These are phyloP conservation scores for Cucumis melo DNA, from an alignment of 306 rosid genomes.

Conservation along the genomic window DNA sequence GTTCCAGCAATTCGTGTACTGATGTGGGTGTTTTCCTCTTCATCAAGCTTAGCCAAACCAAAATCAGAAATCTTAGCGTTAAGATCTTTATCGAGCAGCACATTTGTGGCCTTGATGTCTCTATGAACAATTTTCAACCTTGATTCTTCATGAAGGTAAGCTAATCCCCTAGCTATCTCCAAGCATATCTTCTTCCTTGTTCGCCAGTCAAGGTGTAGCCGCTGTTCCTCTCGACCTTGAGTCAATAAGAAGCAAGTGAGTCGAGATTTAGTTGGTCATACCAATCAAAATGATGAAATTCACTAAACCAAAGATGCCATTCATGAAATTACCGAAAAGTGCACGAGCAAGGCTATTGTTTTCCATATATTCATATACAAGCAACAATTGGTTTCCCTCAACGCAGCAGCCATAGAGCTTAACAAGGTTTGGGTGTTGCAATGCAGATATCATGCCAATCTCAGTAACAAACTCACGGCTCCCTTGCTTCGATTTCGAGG, in stretches of 20 bases:
- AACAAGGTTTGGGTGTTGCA: constrained; percentile 93
- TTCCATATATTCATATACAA: constrained; percentile 84
- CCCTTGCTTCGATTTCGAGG: constrained; percentile 89
- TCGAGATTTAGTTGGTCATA: neutral
- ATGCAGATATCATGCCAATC: constrained; percentile 95
- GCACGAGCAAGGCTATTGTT: constrained; percentile 96
- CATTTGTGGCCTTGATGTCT: constrained; percentile 86
- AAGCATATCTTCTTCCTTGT: constrained; percentile 53
- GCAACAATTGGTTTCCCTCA: constrained; percentile 80
- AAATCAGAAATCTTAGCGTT: constrained; percentile 88
- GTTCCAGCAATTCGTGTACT: constrained; percentile 88
- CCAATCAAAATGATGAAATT: neutral
- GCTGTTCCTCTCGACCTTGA: constrained; percentile 38
- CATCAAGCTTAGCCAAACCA: constrained; percentile 91
- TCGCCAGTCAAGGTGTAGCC: constrained; percentile 56
- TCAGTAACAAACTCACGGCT: constrained; percentile 81
- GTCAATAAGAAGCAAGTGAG: neutral
- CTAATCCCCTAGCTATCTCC: constrained; percentile 72
- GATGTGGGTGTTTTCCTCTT: constrained; percentile 75
- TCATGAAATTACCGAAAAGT: constrained; percentile 48
- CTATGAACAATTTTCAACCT: constrained; percentile 83
- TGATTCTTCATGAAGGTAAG: constrained; percentile 89
- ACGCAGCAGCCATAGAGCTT: constrained; percentile 82
- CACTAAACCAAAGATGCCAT: neutral
- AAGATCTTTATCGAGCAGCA: constrained; percentile 66